Conservation (phyloP, 2,329 filamentous ascomycete species). For the Leptodontidium sp. region DNA sequence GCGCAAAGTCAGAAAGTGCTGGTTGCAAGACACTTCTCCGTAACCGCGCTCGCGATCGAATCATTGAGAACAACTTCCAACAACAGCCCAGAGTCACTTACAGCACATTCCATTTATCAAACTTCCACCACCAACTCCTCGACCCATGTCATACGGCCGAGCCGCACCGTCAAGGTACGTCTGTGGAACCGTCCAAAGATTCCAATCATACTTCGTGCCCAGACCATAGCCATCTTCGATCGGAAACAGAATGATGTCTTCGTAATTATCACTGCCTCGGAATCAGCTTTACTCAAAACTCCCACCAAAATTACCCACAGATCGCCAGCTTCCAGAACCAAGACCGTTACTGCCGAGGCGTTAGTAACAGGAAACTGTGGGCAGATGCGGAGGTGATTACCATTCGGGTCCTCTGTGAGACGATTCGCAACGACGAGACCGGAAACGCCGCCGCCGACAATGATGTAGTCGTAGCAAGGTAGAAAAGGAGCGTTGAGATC, state of each 20-base stretch:
- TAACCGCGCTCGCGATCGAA: conserved; percentile 11
- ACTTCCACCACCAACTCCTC: conserved; percentile 49
- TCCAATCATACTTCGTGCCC: conserved; percentile 53
- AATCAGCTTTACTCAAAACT: conserved; percentile 6
- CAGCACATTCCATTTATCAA: conserved; percentile 52
- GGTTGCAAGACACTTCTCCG: conserved; percentile 17
- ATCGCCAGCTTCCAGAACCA: conserved; percentile 41
- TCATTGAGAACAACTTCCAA: neutral
- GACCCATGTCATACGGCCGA: conserved; percentile 36
- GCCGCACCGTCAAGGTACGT: conserved; percentile 42
- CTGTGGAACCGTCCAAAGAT: conserved; percentile 50
- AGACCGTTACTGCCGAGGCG: conserved; percentile 36
- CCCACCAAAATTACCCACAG: conserved; percentile 28
- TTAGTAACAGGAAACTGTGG: neutral
- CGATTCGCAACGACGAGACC: conserved; percentile 55
- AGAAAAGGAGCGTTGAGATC: conserved; percentile 37
- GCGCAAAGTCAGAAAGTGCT: conserved; percentile 37
- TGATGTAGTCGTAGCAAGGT: conserved; percentile 50
- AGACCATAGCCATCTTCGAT: conserved; percentile 43
- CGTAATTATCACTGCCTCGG: conserved; percentile 37
- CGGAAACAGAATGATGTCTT: conserved; percentile 39
- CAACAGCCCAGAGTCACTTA: conserved; percentile 17
- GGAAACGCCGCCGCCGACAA: conserved; percentile 57
- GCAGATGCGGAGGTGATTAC: conserved; percentile 15
- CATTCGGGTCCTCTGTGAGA: conserved; percentile 49